Conservation (phyloP, 768 basidiomycete genomes). For the Amanita rimosa region DNA sequence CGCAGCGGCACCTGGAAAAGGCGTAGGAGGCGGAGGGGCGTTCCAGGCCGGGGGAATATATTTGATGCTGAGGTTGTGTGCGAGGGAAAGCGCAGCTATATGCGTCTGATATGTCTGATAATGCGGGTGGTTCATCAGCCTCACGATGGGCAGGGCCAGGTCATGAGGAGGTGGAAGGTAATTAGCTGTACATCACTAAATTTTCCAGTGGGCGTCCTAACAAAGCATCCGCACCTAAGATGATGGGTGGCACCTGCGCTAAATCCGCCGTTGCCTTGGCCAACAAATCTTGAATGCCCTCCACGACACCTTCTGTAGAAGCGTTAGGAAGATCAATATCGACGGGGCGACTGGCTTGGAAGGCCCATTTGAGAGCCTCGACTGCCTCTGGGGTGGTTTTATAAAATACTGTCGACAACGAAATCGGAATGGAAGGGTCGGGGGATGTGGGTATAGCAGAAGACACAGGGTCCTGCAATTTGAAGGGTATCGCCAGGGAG, state of each 20-base stretch:
- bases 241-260: conserved; percentile 39
- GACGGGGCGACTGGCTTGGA: conserved; percentile 49
- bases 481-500: conserved; percentile 52
- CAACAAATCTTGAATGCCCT: conserved; percentile 62
- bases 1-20: conserved; percentile 21
- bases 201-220: background rate
- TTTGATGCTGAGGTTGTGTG: conserved; percentile 61
- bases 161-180: conserved; percentile 72
- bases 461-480: conserved; percentile 35
- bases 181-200: conserved; percentile 38
- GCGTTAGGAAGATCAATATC: conserved; percentile 59
- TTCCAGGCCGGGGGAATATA: conserved; percentile 72
- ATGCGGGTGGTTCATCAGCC: conserved; percentile 66
- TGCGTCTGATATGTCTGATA: conserved; percentile 68
- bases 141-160: conserved; percentile 59
- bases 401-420: conserved; percentile 48
- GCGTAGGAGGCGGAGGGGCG: conserved; percentile 39
- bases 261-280: conserved; percentile 44
- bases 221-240: conserved; percentile 47
- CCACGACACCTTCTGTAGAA: conserved; percentile 42
- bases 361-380: conserved; percentile 53
- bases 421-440: conserved; percentile 29
- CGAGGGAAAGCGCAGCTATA: conserved; percentile 61
- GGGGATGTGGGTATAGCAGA: conserved; percentile 27
- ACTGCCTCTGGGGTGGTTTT: conserved; percentile 35